phyloP scores from a whole-genome alignment of 2,329 filamentous ascomycete genomes.

The Pseudofabraea citricarpa region DNA sequence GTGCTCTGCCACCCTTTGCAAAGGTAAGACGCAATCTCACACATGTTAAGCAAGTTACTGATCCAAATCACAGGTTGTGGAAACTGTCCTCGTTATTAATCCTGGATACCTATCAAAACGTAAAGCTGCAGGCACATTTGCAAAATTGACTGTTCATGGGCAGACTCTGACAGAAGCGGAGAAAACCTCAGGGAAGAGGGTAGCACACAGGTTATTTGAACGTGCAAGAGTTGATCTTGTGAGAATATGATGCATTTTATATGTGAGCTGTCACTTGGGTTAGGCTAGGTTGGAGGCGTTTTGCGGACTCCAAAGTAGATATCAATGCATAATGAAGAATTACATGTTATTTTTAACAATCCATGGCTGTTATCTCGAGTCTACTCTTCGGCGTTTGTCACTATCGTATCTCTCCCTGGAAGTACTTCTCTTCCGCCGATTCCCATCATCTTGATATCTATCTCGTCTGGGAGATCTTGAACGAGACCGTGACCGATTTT shows the following conservation, averaged over 20 bases:
- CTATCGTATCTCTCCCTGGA: constrained; percentile 50
- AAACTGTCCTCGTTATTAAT: constrained; percentile 86
- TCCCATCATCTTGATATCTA: constrained; percentile 41
- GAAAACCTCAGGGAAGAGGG: constrained; percentile 46
- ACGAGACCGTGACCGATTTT: constrained; percentile 38
- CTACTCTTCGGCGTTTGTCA: constrained; percentile 57
- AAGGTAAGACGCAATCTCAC: constrained; percentile 56
- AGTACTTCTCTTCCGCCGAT: constrained; percentile 52
- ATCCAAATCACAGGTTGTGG: constrained; percentile 62
- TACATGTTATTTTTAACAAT: no score
- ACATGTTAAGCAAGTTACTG: constrained; percentile 2
- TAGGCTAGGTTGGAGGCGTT: no score
- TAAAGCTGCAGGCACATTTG: constrained; percentile 79
- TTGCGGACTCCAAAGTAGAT: no score
- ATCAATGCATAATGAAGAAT: neutral
- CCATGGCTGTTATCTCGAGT: constrained; percentile 27
- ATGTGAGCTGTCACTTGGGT: no score
- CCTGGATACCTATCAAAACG: constrained; percentile 84
- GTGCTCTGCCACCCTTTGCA: constrained; percentile 77
- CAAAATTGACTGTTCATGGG: constrained; percentile 70
- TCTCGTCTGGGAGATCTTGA: constrained; percentile 49
- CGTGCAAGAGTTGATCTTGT: constrained; percentile 83
- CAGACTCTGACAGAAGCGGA: constrained; percentile 55
- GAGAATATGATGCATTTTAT: constrained; percentile 69
- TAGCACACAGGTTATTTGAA: constrained; percentile 74